Conservation (phyloP, 2,329 filamentous ascomycete species). For the Ustilaginoidea virens region DNA sequence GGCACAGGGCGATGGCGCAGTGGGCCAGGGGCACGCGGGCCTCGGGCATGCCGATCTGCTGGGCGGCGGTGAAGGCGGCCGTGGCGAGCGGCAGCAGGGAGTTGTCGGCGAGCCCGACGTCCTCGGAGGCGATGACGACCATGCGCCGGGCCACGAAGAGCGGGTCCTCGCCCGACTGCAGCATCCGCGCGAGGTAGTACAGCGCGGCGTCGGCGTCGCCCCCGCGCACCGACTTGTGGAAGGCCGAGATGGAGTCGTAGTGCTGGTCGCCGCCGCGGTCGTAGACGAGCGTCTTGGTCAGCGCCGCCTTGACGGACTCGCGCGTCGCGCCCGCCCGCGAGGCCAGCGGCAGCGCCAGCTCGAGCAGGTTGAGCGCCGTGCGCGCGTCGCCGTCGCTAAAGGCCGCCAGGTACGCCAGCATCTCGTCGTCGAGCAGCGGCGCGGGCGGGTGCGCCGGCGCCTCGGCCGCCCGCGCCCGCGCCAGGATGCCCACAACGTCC, state of each 20-base stretch:
- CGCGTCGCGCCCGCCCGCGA: constrained; percentile 48
- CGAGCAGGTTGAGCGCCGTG: constrained; percentile 81
- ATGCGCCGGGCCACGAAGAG: constrained; percentile 84
- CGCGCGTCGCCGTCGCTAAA: constrained; percentile 90
- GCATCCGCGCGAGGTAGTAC: constrained; percentile 92
- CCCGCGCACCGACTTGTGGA: constrained; percentile 90
- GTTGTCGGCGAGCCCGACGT: constrained; percentile 83
- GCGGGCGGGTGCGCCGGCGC: constrained; percentile 23
- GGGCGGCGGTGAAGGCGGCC: constrained; percentile 69
- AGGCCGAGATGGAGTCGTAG: constrained; percentile 93
- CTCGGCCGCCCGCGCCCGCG: constrained; percentile 56
- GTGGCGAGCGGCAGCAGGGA: constrained; percentile 71
- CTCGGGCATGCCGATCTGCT: constrained; percentile 92
- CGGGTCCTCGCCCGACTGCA: constrained; percentile 86
- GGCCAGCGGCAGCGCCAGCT: constrained; percentile 64
- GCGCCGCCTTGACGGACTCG: constrained; percentile 60
- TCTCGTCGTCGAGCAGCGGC: constrained; percentile 56
- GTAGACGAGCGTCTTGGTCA: constrained; percentile 90
- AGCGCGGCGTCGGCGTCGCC: constrained; percentile 74
- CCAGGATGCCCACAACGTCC: constrained; percentile 58
- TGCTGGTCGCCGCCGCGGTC: constrained; percentile 92
- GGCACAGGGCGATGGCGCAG: constrained; percentile 62
- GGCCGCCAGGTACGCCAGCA: constrained; percentile 66
- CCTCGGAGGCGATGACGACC: constrained; percentile 88
- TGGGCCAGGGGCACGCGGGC: constrained; percentile 86